Conservation (phyloP, 108 stramenopile genomes). For the Discostella stelligeroides region DNA sequence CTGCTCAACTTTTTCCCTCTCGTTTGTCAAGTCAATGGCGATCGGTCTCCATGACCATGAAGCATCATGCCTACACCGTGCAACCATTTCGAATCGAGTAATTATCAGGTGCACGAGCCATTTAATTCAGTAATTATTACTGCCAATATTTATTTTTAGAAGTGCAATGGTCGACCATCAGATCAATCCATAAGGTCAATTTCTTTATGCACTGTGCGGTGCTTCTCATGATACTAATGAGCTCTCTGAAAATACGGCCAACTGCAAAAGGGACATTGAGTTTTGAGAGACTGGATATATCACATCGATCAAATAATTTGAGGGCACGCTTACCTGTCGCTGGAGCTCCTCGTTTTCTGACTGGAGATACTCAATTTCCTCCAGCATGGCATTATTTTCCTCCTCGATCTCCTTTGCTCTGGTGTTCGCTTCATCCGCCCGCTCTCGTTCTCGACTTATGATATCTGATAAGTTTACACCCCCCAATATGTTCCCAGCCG, state of each 20-base stretch:
- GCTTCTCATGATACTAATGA: constrained; percentile 13
- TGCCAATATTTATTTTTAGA: no score
- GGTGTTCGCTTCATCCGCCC: constrained; percentile 43
- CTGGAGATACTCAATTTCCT: constrained; percentile 51
- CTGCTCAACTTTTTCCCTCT: no score
- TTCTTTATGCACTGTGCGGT: not conserved
- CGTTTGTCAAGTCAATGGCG: no score
- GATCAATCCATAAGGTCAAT: no score
- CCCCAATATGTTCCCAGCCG: constrained; percentile 60
- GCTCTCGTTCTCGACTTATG: constrained; percentile 46
- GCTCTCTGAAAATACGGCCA: constrained; percentile 38
- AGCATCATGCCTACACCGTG: no score
- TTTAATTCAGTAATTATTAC: no score
- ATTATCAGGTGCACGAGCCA: no score
- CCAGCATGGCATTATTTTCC: constrained; percentile 61
- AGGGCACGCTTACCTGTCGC: constrained; percentile 19
- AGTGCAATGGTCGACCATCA: no score
- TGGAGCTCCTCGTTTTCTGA: constrained; percentile 51
- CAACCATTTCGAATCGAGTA: no score
- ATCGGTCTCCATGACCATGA: no score
- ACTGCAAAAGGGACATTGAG: constrained; percentile 2
- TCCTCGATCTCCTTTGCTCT: constrained; percentile 50
- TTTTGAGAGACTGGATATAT: not conserved
- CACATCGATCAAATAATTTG: no score
- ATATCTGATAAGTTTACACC: constrained; percentile 49